A percentile compares a stretch with the other conserved stretches of the same genome.
Evolutionary conservation across 306 rosid species (phyloP).

Genomic region (Geum urbanum): DNA sequence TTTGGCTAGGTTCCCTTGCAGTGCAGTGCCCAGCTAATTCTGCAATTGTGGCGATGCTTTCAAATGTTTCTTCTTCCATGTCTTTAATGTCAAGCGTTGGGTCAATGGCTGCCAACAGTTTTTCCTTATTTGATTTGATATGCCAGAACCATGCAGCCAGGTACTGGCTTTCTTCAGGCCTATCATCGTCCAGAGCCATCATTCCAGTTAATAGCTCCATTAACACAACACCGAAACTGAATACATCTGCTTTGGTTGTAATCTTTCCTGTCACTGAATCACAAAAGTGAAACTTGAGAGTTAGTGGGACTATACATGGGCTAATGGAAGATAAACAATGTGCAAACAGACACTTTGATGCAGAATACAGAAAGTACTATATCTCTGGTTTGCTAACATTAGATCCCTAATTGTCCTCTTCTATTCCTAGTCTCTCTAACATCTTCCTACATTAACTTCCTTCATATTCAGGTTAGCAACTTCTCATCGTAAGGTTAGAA

Average conservation of each 20-base stretch:
- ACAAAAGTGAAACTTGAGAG: conserved; percentile 21
- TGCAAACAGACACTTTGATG: background rate
- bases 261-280: conserved; percentile 93
- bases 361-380: too few species aligned
- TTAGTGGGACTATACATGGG: conserved; percentile 27
- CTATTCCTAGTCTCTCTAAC: too few species aligned
- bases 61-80: conserved; percentile 65
- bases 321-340: conserved; percentile 1
- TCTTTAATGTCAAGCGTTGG: conserved; percentile 58
- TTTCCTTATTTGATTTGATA: conserved; percentile 79
- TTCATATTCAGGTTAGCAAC: background rate
- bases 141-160: conserved; percentile 96
- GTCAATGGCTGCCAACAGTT: conserved; percentile 79
- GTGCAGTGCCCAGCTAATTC: conserved; percentile 98
- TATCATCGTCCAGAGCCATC: conserved; percentile 85
- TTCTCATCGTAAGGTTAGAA: background rate
- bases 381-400: too few species aligned
- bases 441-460: too few species aligned
- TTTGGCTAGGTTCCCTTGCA: conserved; percentile 82
- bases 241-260: conserved; percentile 95
- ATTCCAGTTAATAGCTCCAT: conserved; percentile 93
- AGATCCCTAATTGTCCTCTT: too few species aligned
- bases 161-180: conserved; percentile 91
- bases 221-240: conserved; percentile 95
- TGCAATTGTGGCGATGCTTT: conserved; percentile 54